A percentile compares a stretch with the other conserved stretches of the same genome.
Evolutionary conservation across 202 grass and related monocot genomes (phyloP).

Genomic region (Musa balbisiana): DNA sequence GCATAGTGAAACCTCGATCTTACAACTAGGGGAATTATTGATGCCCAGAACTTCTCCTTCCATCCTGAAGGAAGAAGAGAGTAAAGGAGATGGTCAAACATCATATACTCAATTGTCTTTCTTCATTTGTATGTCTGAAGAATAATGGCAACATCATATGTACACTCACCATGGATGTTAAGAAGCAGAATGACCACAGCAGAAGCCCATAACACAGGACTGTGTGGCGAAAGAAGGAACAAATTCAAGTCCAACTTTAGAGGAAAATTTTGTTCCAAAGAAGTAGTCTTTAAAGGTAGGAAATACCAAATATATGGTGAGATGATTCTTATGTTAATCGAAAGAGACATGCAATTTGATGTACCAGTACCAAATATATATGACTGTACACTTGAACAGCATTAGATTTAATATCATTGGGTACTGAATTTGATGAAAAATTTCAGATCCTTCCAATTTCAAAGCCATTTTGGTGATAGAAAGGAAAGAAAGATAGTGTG

Average conservation of each 20-base stretch:
- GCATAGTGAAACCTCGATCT: slow-evolving; percentile 10
- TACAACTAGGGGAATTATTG: slow-evolving; percentile 68
- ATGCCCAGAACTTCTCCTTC: slow-evolving; percentile 76
- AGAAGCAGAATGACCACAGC: slow-evolving; percentile 73
- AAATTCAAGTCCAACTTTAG: slow-evolving; percentile 8
- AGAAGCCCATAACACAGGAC: slow-evolving; percentile 79
- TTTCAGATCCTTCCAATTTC: background rate
- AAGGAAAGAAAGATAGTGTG: background rate
- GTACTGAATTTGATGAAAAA: background rate
- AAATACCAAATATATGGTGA: background rate
- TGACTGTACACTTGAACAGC: background rate
- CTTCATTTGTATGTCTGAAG: background rate
- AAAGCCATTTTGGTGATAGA: background rate
- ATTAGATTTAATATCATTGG: background rate
- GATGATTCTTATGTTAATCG: too few relatives aligned
- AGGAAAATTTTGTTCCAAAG: background rate
- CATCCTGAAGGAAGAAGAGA: slow-evolving; percentile 52
- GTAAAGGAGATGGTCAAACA: background rate
- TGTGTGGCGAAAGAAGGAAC: slow-evolving; percentile 23
- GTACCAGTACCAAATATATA: background rate
- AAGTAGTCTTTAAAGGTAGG: background rate
- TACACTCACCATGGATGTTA: slow-evolving; percentile 68
- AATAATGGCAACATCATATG: slow-evolving; percentile 1
- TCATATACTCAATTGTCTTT: background rate
- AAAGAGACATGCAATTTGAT: too few relatives aligned